Conservation (phyloP, 2,329 filamentous ascomycete genomes). For the Aspergillus glaucus region DNA sequence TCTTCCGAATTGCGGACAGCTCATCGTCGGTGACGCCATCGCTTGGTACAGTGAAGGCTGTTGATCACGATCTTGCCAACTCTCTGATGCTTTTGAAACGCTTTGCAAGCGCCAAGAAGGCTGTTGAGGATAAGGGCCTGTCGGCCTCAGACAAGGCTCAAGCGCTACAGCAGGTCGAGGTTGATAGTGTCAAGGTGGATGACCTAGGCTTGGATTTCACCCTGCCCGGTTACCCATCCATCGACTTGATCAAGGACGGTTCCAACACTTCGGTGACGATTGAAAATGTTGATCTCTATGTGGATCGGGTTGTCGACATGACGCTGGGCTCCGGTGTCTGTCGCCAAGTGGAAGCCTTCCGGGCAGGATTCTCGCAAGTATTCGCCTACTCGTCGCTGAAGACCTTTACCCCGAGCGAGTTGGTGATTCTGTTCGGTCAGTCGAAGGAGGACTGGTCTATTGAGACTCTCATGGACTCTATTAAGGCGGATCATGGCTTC, state of each 20-base stretch:
- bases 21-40: constrained; percentile 67
- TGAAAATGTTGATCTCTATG: constrained; percentile 81
- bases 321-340: constrained; percentile 85
- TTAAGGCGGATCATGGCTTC: constrained; percentile 97
- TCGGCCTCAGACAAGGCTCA: constrained; percentile 64
- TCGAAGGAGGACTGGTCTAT: constrained; percentile 96
- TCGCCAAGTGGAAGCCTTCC: constrained; percentile 85
- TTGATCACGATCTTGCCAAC: constrained; percentile 78
- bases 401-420: constrained; percentile 89
- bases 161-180: constrained; percentile 61
- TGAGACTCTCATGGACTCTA: constrained; percentile 94
- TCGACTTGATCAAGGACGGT: constrained; percentile 74
- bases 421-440: constrained; percentile 89
- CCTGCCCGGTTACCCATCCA: constrained; percentile 78
- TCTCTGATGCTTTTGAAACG: constrained; percentile 83
- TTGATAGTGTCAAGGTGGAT: constrained; percentile 74
- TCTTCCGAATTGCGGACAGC: constrained; percentile 85
- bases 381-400: constrained; percentile 90
- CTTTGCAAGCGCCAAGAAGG: constrained; percentile 75
- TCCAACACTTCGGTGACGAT: constrained; percentile 72
- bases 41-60: constrained; percentile 78
- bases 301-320: constrained; percentile 85
- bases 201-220: constrained; percentile 93
- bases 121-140: constrained; percentile 64
- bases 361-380: constrained; percentile 84